phyloP scores from a whole-genome alignment of 2,329 filamentous ascomycete species.

The Xylariales sp. region DNA sequence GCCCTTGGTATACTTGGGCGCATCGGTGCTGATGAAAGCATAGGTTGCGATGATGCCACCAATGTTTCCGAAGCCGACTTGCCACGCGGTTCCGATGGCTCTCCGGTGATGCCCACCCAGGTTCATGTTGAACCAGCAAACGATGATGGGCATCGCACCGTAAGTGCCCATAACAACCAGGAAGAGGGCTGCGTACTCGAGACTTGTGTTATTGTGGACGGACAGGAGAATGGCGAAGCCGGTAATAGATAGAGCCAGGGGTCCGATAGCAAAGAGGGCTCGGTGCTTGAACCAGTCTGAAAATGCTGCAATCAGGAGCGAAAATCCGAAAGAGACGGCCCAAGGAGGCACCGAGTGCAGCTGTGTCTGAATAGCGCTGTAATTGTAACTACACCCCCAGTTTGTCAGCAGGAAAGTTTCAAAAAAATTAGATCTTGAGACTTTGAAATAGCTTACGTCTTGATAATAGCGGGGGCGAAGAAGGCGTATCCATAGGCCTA shows the following conservation, averaged over 20 bases:
- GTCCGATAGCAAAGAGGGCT: slow-evolving; percentile 65
- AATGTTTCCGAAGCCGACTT: slow-evolving; percentile 74
- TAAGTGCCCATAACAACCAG: slow-evolving; percentile 77
- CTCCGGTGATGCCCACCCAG: slow-evolving; percentile 68
- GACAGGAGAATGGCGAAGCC: slow-evolving; percentile 73
- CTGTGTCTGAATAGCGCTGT: slow-evolving; percentile 53
- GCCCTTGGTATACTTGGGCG: slow-evolving; percentile 64
- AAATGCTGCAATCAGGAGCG: slow-evolving; percentile 67
- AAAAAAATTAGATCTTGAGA: not conserved
- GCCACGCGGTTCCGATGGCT: slow-evolving; percentile 68
- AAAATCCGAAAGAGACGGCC: slow-evolving; percentile 70
- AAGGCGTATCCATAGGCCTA: slow-evolving; percentile 72
- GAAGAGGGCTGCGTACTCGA: slow-evolving; percentile 79
- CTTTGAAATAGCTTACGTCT: slow-evolving; percentile 34
- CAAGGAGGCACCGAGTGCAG: slow-evolving; percentile 55
- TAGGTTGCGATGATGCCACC: slow-evolving; percentile 76
- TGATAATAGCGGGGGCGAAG: slow-evolving; percentile 70
- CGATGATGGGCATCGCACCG: slow-evolving; percentile 82
- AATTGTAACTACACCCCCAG: slow-evolving; percentile 38
- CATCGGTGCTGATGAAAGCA: slow-evolving; percentile 62
- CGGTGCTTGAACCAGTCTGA: slow-evolving; percentile 73
- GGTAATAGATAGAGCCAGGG: slow-evolving; percentile 63
- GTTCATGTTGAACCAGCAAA: slow-evolving; percentile 83
- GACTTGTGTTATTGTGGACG: slow-evolving; percentile 60
- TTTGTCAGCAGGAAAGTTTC: not conserved